Evolutionary conservation across 2,329 filamentous ascomycete genomes (phyloP).

Genomic region (Arthroderma sp.): DNA sequence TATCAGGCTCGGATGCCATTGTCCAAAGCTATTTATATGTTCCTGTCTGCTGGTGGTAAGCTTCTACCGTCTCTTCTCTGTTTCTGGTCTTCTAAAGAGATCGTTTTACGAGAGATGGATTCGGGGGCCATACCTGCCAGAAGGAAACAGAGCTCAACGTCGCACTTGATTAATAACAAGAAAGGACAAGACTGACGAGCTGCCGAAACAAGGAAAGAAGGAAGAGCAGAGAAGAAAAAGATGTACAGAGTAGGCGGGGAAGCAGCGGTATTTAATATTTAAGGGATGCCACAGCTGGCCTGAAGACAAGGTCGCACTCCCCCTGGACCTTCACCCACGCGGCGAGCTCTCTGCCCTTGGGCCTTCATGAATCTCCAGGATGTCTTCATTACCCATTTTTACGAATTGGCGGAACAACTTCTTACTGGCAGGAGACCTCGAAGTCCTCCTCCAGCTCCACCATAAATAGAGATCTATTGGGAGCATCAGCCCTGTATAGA

Average conservation of each 20-base stretch:
- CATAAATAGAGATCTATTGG: not conserved
- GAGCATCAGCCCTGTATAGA: not conserved
- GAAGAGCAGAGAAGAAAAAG: not conserved
- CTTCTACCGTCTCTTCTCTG: not conserved
- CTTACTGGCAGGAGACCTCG: not conserved
- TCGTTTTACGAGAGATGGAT: not conserved
- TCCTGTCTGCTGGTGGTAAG: not conserved
- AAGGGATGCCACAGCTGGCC: not conserved
- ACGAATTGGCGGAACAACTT: not conserved
- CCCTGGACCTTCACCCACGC: not conserved
- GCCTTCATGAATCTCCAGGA: not conserved
- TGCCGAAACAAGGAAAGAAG: not conserved
- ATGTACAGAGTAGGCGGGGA: not conserved
- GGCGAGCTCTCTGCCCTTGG: not conserved
- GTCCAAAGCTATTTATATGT: not conserved
- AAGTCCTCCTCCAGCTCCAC: not conserved
- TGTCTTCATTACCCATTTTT: not conserved
- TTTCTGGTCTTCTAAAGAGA: no score
- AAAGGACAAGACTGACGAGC: not conserved
- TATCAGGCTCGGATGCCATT: slow-evolving; percentile 1
- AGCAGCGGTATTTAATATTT: not conserved
- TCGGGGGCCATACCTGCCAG: not conserved
- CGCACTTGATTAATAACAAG: not conserved
- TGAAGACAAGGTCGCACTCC: not conserved
- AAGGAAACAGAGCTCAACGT: not conserved